phyloP scores from a whole-genome alignment of 192 early-diverging fungal genomes.

The Rhizoclosmatium globosum region DNA sequence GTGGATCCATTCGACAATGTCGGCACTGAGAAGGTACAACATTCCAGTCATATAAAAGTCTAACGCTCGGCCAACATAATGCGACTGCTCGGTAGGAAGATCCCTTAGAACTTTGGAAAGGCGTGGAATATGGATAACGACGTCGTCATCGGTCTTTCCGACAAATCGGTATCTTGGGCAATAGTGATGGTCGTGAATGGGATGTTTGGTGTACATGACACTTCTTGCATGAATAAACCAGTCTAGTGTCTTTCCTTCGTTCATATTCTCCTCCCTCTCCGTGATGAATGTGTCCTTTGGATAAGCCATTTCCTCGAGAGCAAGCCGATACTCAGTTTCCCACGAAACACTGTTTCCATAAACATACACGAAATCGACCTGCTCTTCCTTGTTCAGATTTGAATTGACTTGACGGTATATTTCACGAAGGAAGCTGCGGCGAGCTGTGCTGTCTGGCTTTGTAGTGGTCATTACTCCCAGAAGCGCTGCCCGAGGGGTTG shows the following conservation, averaged over 20 bases:
- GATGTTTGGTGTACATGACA: not conserved
- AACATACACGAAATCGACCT: no score
- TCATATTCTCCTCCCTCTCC: not conserved
- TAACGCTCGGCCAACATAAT: not conserved
- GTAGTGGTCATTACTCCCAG: no score
- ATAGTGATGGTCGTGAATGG: not conserved
- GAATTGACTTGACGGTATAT: no score
- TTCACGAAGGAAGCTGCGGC: no score
- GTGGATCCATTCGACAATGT: conserved; percentile 11
- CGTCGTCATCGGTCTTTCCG: conserved; percentile 21
- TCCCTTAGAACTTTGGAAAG: not conserved
- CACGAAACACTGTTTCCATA: no score
- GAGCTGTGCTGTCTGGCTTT: no score
- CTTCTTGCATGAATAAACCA: conserved; percentile 2
- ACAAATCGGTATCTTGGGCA: conserved; percentile 12
- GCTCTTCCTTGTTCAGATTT: no score
- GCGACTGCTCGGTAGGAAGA: not conserved
- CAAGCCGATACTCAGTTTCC: no score
- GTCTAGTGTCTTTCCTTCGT: conserved; percentile 19
- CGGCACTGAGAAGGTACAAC: not conserved
- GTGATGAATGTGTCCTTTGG: conserved; percentile 6
- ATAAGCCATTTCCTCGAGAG: no score
- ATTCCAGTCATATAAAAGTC: not conserved
- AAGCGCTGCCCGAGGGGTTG: no score
- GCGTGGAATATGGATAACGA: conserved; percentile 18